Conservation (phyloP, 2,329 filamentous ascomycete genomes). For the Escovopsis sp. region DNA sequence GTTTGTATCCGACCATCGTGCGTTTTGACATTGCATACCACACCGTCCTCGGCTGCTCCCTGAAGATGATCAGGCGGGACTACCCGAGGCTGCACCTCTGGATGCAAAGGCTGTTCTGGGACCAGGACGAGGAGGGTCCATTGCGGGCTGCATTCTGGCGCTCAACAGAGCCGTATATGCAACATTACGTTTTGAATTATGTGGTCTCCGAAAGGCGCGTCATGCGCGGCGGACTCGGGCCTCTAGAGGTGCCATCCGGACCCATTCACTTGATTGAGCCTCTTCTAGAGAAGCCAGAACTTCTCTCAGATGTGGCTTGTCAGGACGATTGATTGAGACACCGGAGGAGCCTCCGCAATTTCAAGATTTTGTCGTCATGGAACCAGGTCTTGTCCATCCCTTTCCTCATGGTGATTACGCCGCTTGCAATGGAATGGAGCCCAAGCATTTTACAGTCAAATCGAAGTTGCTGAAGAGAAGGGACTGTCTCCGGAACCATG, state of each 20-base stretch:
- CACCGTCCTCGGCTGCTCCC: slow-evolving; percentile 48
- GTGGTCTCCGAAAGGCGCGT: slow-evolving; percentile 11
- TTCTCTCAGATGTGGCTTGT: too few relatives aligned
- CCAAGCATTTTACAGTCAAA: too few relatives aligned
- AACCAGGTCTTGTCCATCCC: too few relatives aligned
- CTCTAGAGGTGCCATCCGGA: slow-evolving; percentile 15
- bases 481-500: too few relatives aligned
- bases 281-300: not conserved
- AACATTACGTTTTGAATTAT: slow-evolving; percentile 17
- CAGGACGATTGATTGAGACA: too few relatives aligned
- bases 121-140: slow-evolving; percentile 19
- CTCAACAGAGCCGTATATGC: slow-evolving; percentile 45
- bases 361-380: too few relatives aligned
- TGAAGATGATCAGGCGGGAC: slow-evolving; percentile 46
- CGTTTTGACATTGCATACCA: slow-evolving; percentile 57
- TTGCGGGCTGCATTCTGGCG: slow-evolving; percentile 44
- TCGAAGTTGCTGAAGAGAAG: too few relatives aligned
- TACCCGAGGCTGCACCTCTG: slow-evolving; percentile 54
- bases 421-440: too few relatives aligned
- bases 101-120: slow-evolving; percentile 58
- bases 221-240: slow-evolving; percentile 12
- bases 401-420: too few relatives aligned
- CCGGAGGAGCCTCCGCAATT: too few relatives aligned
- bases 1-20: slow-evolving; percentile 49
- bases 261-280: slow-evolving; percentile 9